These are phyloP conservation scores for Didymella keratinophila DNA, from an alignment of 2,329 filamentous ascomycete species.

Conservation along the genomic window DNA sequence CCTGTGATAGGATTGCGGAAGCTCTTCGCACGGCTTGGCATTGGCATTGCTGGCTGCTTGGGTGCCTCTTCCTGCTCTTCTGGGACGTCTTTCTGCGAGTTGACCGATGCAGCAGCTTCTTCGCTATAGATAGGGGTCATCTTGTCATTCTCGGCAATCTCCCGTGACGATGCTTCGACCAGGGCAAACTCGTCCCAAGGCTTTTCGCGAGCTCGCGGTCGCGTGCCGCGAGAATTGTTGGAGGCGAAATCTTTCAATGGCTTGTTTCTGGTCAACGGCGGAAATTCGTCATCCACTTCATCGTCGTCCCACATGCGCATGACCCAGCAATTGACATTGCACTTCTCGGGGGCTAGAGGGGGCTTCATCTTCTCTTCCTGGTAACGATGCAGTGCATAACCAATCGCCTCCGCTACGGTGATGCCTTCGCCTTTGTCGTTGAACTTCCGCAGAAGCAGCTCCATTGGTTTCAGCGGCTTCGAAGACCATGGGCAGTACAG, in stretches of 20 bases:
- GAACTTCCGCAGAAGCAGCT: slow-evolving; percentile 74
- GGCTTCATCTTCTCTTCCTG: slow-evolving; percentile 78
- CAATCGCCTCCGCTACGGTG: slow-evolving; percentile 82
- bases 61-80: slow-evolving; percentile 30
- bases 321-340: slow-evolving; percentile 83
- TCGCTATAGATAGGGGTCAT: slow-evolving; percentile 72
- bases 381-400: slow-evolving; percentile 79
- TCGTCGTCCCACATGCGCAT: slow-evolving; percentile 84
- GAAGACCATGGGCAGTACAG: slow-evolving; percentile 79
- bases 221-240: slow-evolving; percentile 74
- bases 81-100: slow-evolving; percentile 39
- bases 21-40: slow-evolving; percentile 48
- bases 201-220: slow-evolving; percentile 73
- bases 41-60: slow-evolving; percentile 34
- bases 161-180: slow-evolving; percentile 72
- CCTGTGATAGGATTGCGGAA: slow-evolving; percentile 61
- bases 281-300: slow-evolving; percentile 86
- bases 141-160: slow-evolving; percentile 73
- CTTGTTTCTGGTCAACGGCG: slow-evolving; percentile 76
- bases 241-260: slow-evolving; percentile 79
- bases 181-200: slow-evolving; percentile 85
- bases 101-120: slow-evolving; percentile 53
- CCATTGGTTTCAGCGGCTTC: slow-evolving; percentile 69
- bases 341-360: slow-evolving; percentile 67
- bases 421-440: slow-evolving; percentile 75